A percentile compares a stretch with the other conserved stretches of the same genome.
Evolutionary conservation across 2,329 filamentous ascomycete species (phyloP).

Genomic region (Dactylellina parvicollis): DNA sequence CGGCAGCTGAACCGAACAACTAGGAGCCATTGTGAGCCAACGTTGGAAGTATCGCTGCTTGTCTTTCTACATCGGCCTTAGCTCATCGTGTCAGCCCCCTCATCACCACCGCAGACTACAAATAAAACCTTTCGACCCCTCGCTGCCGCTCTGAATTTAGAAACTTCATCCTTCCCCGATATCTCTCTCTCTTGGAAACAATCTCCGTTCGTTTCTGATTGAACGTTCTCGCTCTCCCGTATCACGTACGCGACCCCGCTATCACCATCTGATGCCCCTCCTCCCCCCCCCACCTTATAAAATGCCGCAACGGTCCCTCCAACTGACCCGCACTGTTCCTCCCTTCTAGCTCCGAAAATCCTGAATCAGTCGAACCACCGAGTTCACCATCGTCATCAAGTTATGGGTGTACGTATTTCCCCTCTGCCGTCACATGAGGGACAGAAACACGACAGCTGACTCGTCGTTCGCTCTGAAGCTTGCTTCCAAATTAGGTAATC

Average conservation of each 20-base stretch:
- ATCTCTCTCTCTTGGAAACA: background rate
- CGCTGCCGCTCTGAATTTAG: constrained; percentile 23
- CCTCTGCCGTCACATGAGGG: constrained; percentile 16
- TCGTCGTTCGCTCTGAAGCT: constrained; percentile 24
- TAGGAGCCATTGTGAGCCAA: background rate
- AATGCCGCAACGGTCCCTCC: constrained; percentile 30
- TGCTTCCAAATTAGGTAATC: constrained; percentile 55
- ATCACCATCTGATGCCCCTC: constrained; percentile 11
- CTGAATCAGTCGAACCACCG: constrained; percentile 17
- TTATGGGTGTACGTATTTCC: constrained; percentile 49
- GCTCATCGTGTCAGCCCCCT: constrained; percentile 35
- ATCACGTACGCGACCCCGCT: background rate
- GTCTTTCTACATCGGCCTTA: constrained; percentile 31
- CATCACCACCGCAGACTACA: constrained; percentile 4
- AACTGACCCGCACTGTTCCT: constrained; percentile 7
- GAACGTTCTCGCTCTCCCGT: no score
- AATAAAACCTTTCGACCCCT: constrained; percentile 29
- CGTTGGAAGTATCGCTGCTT: background rate
- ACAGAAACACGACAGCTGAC: constrained; percentile 35
- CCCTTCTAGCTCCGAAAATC: constrained; percentile 12
- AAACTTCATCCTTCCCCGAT: constrained; percentile 17
- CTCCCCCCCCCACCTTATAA: constrained; percentile 9
- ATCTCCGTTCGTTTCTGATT: no score
- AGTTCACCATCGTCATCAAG: constrained; percentile 7
- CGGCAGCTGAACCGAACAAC: constrained; percentile 14